Base-by-base conservation (phyloP, 2,329 filamentous ascomycete species). In the Daldinia sp. region DNA sequence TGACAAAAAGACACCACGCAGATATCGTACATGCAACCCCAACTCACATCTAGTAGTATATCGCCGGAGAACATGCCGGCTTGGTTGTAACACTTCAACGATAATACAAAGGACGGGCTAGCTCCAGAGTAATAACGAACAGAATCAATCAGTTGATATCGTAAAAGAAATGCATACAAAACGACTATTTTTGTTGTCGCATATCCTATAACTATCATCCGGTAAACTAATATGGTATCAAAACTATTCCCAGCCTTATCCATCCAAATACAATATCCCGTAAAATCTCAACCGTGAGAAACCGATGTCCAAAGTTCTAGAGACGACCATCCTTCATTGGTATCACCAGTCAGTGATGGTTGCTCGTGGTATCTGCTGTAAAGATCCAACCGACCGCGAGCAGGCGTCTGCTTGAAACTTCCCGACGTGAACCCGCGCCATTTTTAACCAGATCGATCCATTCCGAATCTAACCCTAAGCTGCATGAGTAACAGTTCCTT, bases 401-500 rank as follows among this genome's bases (percentile, higher is more conserved):
- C 18, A 6, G 30, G 6, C 33, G 30, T 53, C 20, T 0, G 23
- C 13, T 28, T 56, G 30, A 13, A 53, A 23, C 35, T 53, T 50
- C 46, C 48, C 20, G 9, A 30, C 23, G 26, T 28, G 12, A 18
- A 9, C 26, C n/a, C 6, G 37, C 23, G 42, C 39, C 20, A 10
- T 35, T 26, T 50, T 42, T 15, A 46, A 59, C 15, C 42, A 15
- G 2, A 4, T 12, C 53, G 13, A 51, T 10, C 42, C 30, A n/a
- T 30, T 46, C 50, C 42, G 35, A 15, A 60, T 46, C 35, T 20
- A 55, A 28, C 33, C 20, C 60, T 69, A 74, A 51, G 72, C 58
- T 13, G 46, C 23, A 33, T 77, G 72, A 20, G 23, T 66, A 2
- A 69, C 60, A 7, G 60, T 72, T 20, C 63, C 77, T 58, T 78